phyloP scores from a whole-genome alignment of 2,329 filamentous ascomycete genomes.

The Trichocomaceae sp. region DNA sequence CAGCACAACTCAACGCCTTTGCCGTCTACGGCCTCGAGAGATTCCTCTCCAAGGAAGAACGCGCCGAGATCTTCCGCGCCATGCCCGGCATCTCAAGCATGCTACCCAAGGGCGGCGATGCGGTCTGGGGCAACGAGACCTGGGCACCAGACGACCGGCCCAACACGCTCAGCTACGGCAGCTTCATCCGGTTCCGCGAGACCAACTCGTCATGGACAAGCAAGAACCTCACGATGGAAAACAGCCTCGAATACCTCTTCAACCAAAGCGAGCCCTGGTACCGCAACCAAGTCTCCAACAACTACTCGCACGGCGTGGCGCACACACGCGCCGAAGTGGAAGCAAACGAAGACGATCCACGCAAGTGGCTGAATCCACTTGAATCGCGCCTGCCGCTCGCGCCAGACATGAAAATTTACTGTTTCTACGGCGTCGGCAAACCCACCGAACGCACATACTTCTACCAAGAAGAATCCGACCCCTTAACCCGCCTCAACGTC shows the following conservation, averaged over 20 bases:
- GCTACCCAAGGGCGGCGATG: conserved; percentile 88
- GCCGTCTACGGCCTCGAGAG: conserved; percentile 96
- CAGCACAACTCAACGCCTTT: conserved; percentile 90
- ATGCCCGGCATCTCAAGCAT: conserved; percentile 97
- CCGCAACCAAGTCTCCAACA: conserved; percentile 59
- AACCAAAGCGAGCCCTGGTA: conserved; percentile 83
- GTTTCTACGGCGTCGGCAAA: conserved; percentile 93
- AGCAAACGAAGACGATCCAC: conserved; percentile 65
- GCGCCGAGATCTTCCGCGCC: conserved; percentile 86
- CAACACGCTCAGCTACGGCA: conserved; percentile 65
- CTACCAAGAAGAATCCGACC: conserved; percentile 67
- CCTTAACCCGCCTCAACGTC: conserved; percentile 50
- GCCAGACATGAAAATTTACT: conserved; percentile 88
- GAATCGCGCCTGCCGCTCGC: conserved; percentile 82
- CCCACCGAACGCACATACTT: conserved; percentile 89
- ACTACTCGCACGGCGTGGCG: conserved; percentile 85
- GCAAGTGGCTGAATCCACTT: conserved; percentile 95
- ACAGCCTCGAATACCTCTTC: conserved; percentile 71
- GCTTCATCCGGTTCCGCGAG: conserved; percentile 74
- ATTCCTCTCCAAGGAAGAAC: conserved; percentile 83
- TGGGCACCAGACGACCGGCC: conserved; percentile 83
- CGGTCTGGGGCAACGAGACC: conserved; percentile 84
- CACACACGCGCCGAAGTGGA: conserved; percentile 74
- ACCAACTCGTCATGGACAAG: conserved; percentile 56
- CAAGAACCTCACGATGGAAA: conserved; percentile 71